Conservation (phyloP, 306 rosid genomes). For the Dryas alaskensis region DNA sequence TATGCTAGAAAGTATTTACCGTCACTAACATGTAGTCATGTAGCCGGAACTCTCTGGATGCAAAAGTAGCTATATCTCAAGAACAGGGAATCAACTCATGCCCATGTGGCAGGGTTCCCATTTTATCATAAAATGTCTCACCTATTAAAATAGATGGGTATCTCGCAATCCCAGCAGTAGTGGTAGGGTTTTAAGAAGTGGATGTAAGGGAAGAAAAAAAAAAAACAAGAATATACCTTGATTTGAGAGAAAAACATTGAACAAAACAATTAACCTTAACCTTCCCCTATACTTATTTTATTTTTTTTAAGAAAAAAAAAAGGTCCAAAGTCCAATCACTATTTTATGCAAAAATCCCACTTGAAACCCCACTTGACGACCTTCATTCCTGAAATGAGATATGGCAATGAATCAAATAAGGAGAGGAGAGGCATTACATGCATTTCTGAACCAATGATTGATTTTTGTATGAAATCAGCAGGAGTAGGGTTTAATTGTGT, state of each 20-base stretch:
- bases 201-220: too few species aligned
- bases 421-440: slow-evolving; percentile 34
- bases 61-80: not conserved
- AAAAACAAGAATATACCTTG: not conserved
- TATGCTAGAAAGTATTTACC: not conserved
- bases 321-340: slow-evolving; percentile 12
- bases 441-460: slow-evolving; percentile 46
- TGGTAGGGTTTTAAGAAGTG: too few species aligned
- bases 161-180: too few species aligned
- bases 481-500: slow-evolving; percentile 17
- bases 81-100: not conserved
- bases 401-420: slow-evolving; percentile 21
- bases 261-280: slow-evolving; percentile 10
- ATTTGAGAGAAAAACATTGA: not conserved
- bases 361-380: slow-evolving; percentile 29
- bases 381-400: slow-evolving; percentile 33
- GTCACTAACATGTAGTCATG: not conserved
- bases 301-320: too few species aligned
- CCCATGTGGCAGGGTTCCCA: too few species aligned
- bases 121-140: too few species aligned
- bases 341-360: slow-evolving; percentile 32
- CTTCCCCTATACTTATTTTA: slow-evolving; percentile 28
- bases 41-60: not conserved
- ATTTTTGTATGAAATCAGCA: slow-evolving; percentile 31
- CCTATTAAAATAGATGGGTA: too few species aligned